Evolutionary conservation across 371 early-diverging fungal genomes (phyloP).

Genomic region (Parasitella parasitica): DNA sequence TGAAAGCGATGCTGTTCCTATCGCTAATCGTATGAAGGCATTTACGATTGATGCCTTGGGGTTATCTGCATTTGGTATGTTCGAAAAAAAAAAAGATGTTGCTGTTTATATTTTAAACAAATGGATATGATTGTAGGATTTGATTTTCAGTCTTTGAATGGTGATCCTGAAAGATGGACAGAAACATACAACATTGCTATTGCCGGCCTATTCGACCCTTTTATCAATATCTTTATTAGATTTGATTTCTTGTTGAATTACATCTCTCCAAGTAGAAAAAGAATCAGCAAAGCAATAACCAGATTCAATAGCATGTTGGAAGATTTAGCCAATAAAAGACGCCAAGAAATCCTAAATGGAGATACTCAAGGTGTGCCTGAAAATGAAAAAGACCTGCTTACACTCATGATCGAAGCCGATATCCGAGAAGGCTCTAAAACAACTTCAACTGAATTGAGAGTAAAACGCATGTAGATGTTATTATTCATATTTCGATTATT

Average conservation of each 20-base stretch:
- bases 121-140: slow-evolving; percentile 22
- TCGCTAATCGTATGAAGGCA: slow-evolving; percentile 11
- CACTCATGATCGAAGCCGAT: slow-evolving; percentile 14
- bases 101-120: too few species aligned
- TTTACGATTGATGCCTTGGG: slow-evolving; percentile 42
- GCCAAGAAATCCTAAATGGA: slow-evolving; percentile 9
- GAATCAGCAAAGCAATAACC: not conserved
- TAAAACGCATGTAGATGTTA: not conserved
- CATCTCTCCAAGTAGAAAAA: slow-evolving; percentile 10
- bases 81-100: not conserved
- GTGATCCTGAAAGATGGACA: slow-evolving; percentile 31
- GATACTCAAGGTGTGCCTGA: slow-evolving; percentile 17
- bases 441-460: slow-evolving; percentile 18
- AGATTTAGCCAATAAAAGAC: not conserved
- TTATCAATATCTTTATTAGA: slow-evolving; percentile 3
- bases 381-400: slow-evolving; percentile 23
- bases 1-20: not conserved
- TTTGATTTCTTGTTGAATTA: slow-evolving; percentile 7
- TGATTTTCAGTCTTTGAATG: slow-evolving; percentile 27
- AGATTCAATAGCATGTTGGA: slow-evolving; percentile 16
- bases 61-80: slow-evolving; percentile 30
- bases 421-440: slow-evolving; percentile 15
- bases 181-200: slow-evolving; percentile 21
- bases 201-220: slow-evolving; percentile 13
- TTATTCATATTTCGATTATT: too few species aligned